Evolutionary conservation across 176 grass and related monocot genomes (phyloP).

Genomic region (Carex littledalei): DNA sequence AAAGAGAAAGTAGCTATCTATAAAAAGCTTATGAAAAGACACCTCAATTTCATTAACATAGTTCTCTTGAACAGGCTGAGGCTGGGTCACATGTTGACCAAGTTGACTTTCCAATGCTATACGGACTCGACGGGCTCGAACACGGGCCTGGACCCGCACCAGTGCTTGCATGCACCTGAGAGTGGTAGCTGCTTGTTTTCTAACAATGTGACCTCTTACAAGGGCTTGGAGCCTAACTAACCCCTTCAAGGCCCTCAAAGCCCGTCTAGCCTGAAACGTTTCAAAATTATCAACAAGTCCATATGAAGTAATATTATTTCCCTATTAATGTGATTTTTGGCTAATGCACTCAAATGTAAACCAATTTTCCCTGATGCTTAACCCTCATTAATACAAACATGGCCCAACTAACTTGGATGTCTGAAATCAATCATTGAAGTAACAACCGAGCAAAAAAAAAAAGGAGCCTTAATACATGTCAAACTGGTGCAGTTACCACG

Average conservation of each 20-base stretch:
- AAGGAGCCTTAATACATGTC: background rate
- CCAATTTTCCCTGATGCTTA: background rate
- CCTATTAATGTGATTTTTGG: background rate
- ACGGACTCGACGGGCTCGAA: constrained; percentile 79
- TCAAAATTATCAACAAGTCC: background rate
- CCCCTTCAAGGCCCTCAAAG: constrained; percentile 78
- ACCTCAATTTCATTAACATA: constrained; percentile 83
- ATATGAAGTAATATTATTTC: background rate
- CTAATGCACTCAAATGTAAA: background rate
- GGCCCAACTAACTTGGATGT: background rate
- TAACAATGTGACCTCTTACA: constrained; percentile 88
- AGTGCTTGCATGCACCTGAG: constrained; percentile 94
- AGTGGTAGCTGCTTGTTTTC: constrained; percentile 95
- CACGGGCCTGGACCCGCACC: constrained; percentile 84
- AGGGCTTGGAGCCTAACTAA: constrained; percentile 93
- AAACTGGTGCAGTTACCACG: background rate
- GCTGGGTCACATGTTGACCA: constrained; percentile 39
- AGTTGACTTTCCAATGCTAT: constrained; percentile 78
- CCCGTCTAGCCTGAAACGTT: constrained; percentile 81
- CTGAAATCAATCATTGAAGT: background rate
- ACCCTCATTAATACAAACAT: background rate
- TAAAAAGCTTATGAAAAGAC: constrained; percentile 17
- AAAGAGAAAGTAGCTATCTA: background rate
- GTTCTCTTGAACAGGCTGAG: constrained; percentile 55
- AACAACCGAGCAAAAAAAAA: background rate